phyloP scores from a whole-genome alignment of 2,329 filamentous ascomycete genomes.

The Diaporthe helianthi region DNA sequence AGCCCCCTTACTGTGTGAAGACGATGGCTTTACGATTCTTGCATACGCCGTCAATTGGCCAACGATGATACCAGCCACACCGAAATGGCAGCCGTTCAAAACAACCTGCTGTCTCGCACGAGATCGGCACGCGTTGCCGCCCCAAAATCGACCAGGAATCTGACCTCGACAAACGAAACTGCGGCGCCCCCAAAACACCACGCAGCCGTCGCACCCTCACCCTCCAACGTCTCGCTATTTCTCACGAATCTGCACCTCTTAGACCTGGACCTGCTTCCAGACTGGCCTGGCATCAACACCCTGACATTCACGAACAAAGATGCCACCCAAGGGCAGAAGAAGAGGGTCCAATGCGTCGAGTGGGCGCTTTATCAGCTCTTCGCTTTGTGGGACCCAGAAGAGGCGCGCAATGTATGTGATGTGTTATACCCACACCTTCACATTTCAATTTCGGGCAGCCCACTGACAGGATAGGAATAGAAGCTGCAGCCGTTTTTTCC shows the following conservation, averaged over 20 bases:
- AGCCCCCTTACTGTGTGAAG: not conserved
- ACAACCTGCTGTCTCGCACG: conserved; percentile 21
- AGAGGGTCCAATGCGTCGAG: conserved; percentile 81
- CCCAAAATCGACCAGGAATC: conserved; percentile 15
- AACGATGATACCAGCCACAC: not conserved
- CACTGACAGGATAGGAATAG: conserved; percentile 50
- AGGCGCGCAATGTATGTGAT: conserved; percentile 70
- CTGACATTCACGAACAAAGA: conserved; percentile 74
- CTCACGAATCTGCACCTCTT: conserved; percentile 85
- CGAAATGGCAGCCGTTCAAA: conserved; percentile 26
- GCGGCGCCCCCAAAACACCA: not conserved
- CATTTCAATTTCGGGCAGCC: not conserved
- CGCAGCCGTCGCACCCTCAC: conserved; percentile 38
- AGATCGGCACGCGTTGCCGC: conserved; percentile 29
- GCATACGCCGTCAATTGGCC: not conserved
- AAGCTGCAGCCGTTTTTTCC: conserved; percentile 93
- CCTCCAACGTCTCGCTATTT: conserved; percentile 70
- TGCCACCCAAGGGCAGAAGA: conserved; percentile 76
- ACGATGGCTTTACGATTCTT: not conserved
- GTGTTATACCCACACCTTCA: not conserved
- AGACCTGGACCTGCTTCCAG: conserved; percentile 74
- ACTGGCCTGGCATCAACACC: conserved; percentile 80
- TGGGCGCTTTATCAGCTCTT: conserved; percentile 93
- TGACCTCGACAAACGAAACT: not conserved
- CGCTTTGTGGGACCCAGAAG: conserved; percentile 79